Evolutionary conservation across 106 monocot genomes (phyloP).

Genomic region (Iris macrosiphon): DNA sequence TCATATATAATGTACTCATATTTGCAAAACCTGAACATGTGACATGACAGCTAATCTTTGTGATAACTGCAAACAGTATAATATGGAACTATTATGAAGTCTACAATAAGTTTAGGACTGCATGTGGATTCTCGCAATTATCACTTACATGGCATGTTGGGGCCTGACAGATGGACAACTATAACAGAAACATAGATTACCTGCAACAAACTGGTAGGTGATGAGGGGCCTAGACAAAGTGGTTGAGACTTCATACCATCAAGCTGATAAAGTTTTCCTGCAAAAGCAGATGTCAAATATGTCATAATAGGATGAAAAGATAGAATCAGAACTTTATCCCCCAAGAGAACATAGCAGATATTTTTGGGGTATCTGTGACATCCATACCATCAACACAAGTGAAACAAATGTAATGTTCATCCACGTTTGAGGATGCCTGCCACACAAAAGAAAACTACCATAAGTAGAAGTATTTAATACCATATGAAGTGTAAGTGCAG

Average conservation of each 20-base stretch:
- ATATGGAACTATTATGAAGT: too few species aligned
- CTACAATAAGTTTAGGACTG: too few species aligned
- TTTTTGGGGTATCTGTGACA: not conserved
- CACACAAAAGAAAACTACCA: not conserved
- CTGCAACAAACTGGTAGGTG: constrained; percentile 42
- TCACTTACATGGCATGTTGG: too few species aligned
- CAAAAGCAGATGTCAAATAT: constrained; percentile 3
- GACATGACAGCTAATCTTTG: too few species aligned
- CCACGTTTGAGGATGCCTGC: constrained; percentile 56
- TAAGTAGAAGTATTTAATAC: too few species aligned
- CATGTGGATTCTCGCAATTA: too few species aligned
- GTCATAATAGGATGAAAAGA: not conserved
- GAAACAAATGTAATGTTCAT: constrained; percentile 88
- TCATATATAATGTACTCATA: too few species aligned
- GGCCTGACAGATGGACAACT: too few species aligned
- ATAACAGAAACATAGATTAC: constrained; percentile 11
- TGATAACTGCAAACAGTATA: too few species aligned
- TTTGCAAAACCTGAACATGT: too few species aligned
- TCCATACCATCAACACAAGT: constrained; percentile 72
- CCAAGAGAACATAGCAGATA: not conserved
- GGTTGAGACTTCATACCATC: constrained; percentile 58
- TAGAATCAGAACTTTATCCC: not conserved
- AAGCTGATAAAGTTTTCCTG: constrained; percentile 69
- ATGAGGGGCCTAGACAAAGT: constrained; percentile 49
- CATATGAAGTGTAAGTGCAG: too few species aligned